Evolutionary conservation across 768 basidiomycete genomes (phyloP).

Genomic region (Pilatotrama ljubarskyi): DNA sequence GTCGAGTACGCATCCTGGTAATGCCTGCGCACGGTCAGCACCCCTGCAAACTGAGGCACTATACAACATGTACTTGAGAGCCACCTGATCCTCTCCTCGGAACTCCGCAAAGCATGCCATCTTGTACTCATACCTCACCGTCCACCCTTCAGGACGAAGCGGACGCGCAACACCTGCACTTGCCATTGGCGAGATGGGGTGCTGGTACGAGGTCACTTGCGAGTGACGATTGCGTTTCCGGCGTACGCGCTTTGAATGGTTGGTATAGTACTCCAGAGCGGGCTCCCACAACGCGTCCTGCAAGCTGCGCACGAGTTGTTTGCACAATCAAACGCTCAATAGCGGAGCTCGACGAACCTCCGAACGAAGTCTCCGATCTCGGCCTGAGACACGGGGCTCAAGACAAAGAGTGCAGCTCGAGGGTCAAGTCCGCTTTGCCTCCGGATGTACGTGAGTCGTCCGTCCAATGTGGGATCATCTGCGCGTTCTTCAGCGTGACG

Average conservation of each 20-base stretch:
- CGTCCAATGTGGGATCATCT: conserved; percentile 87
- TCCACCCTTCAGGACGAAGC: conserved; percentile 88
- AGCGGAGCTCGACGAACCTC: conserved; percentile 48
- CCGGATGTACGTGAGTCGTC: conserved; percentile 82
- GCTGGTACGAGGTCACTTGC: conserved; percentile 53
- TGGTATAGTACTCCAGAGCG: conserved; percentile 89
- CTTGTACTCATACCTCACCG: conserved; percentile 96
- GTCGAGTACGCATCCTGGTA: conserved; percentile 92
- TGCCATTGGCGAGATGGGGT: conserved; percentile 49
- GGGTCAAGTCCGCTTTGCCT: conserved; percentile 88
- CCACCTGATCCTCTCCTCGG: conserved; percentile 87
- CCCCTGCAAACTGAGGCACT: conserved; percentile 7
- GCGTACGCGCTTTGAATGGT: conserved; percentile 89
- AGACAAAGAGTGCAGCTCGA: conserved; percentile 88
- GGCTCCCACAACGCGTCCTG: conserved; percentile 88
- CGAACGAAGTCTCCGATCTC: conserved; percentile 89
- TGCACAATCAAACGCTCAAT: neutral
- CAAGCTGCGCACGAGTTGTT: conserved; percentile 48
- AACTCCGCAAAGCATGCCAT: conserved; percentile 97
- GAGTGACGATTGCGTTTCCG: conserved; percentile 86
- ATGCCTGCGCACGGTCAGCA: conserved; percentile 49
- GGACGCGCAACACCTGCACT: conserved; percentile 43
- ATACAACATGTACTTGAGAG: conserved; percentile 63
- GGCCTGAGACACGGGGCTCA: conserved; percentile 85
- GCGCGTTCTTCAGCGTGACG: neutral